These are phyloP conservation scores for Zarea fungicola DNA, from an alignment of 2,329 filamentous ascomycete species.

Conservation along the genomic window DNA sequence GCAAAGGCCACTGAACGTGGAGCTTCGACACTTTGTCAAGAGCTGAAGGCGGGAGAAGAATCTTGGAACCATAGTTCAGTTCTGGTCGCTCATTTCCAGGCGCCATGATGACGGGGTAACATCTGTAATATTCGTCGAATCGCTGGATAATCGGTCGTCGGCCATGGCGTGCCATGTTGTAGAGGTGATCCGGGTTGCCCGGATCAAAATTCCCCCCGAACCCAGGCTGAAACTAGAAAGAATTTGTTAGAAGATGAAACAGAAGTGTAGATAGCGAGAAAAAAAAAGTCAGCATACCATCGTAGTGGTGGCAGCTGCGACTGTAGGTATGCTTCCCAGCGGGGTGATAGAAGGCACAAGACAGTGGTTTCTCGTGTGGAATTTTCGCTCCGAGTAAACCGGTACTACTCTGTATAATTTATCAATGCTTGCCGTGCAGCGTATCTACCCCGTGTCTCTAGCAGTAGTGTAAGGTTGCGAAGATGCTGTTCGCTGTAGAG, in stretches of 20 bases:
- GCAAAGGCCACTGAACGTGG: constrained; percentile 94
- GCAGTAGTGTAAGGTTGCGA: neutral
- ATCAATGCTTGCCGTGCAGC: neutral
- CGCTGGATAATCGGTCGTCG: constrained; percentile 58
- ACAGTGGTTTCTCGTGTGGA: neutral
- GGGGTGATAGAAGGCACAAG: neutral
- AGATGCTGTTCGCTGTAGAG: neutral
- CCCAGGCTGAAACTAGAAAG: constrained; percentile 30
- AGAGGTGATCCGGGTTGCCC: constrained; percentile 43
- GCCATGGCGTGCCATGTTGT: constrained; percentile 41
- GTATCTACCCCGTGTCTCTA: neutral
- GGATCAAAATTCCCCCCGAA: constrained; percentile 41
- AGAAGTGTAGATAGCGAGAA: neutral
- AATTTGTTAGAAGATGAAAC: neutral
- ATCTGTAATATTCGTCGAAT: constrained; percentile 98
- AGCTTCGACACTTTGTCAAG: constrained; percentile 94
- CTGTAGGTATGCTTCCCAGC: neutral
- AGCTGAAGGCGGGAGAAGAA: constrained; percentile 92
- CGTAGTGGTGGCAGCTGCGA: neutral
- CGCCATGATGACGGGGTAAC: constrained; percentile 92
- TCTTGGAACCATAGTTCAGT: constrained; percentile 95
- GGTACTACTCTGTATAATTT: too few species aligned
- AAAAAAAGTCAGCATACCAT: constrained; percentile 4
- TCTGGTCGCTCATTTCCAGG: constrained; percentile 83
- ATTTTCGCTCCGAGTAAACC: neutral